phyloP scores from a whole-genome alignment of 208 protist species.

The Eutreptiella sp. region DNA sequence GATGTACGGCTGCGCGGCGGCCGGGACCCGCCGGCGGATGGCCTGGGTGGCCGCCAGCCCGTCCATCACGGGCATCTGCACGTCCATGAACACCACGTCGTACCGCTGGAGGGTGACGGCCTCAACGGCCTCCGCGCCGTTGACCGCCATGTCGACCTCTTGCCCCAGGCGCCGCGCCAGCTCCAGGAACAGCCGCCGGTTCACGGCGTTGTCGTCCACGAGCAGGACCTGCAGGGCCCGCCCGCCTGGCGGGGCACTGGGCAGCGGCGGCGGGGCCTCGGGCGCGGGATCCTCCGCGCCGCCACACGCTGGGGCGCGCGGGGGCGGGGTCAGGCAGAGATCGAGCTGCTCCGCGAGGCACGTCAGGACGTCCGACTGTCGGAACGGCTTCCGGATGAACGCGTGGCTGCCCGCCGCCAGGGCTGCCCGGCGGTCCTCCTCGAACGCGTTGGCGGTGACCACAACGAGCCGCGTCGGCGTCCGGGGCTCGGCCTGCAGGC shows the following conservation, averaged over 20 bases:
- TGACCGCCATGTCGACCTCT: slow-evolving; percentile 10
- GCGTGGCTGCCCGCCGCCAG: too few species aligned
- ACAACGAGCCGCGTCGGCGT: too few species aligned
- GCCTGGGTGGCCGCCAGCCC: slow-evolving; percentile 16
- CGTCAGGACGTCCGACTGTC: too few species aligned
- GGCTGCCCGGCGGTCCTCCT: too few species aligned
- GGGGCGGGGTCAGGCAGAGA: not conserved
- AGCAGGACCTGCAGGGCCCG: slow-evolving; percentile 32
- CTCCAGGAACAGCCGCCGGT: slow-evolving; percentile 29
- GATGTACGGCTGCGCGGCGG: too few species aligned
- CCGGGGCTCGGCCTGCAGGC: too few species aligned
- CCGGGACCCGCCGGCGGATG: slow-evolving; percentile 11
- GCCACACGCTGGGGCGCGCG: not conserved
- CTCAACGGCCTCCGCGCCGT: slow-evolving; percentile 36
- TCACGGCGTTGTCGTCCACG: slow-evolving; percentile 44
- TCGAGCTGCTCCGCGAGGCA: too few species aligned
- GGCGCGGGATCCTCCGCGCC: not conserved
- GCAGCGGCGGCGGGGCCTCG: not conserved
- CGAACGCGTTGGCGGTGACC: too few species aligned
- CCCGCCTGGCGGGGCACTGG: too few species aligned
- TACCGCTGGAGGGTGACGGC: slow-evolving; percentile 8
- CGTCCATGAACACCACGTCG: slow-evolving; percentile 31
- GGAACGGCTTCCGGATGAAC: too few species aligned
- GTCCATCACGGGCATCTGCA: slow-evolving; percentile 35
- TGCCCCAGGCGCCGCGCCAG: slow-evolving; percentile 23